A percentile compares a stretch with the other conserved stretches of the same genome.
These are phyloP conservation scores for Podospora australis DNA, from an alignment of 495 filamentous ascomycete species.

Conservation along the genomic window DNA sequence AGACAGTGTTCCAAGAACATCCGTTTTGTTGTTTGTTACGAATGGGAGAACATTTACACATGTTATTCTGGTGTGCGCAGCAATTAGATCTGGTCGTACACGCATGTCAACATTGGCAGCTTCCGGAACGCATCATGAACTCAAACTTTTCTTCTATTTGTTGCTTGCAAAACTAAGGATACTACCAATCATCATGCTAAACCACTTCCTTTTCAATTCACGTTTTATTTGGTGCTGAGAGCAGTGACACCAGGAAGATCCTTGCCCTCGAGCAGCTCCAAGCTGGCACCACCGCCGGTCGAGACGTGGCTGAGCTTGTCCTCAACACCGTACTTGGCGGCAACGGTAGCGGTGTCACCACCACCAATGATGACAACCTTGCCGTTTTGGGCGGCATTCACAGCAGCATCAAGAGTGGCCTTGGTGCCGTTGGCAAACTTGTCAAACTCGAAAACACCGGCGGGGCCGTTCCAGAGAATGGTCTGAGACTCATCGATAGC, in stretches of 20 bases:
- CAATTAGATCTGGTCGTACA: no score
- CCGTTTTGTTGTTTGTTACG: no score
- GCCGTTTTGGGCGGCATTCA: slow-evolving; percentile 67
- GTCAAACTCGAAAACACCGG: slow-evolving; percentile 96
- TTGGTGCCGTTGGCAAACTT: slow-evolving; percentile 88
- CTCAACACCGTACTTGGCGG: slow-evolving; percentile 93
- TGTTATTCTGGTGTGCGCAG: no score
- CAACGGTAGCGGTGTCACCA: slow-evolving; percentile 96
- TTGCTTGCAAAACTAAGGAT: no score
- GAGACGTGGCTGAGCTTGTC: slow-evolving; percentile 96
- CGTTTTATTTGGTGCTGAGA: slow-evolving; percentile 53
- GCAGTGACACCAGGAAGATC: slow-evolving; percentile 89
- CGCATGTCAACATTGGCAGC: no score
- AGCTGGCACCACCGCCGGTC: slow-evolving; percentile 89
- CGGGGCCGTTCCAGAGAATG: slow-evolving; percentile 98
- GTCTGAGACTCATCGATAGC: slow-evolving; percentile 85
- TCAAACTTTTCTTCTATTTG: no score
- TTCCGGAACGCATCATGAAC: no score
- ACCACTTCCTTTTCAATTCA: background rate
- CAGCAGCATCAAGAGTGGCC: slow-evolving; percentile 78
- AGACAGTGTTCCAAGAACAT: no score
- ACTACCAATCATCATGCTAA: no score
- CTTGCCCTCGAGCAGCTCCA: slow-evolving; percentile 97
- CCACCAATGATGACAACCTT: slow-evolving; percentile 97
- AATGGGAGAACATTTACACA: no score